phyloP scores from a whole-genome alignment of 1,139 yeast species.

The Debaryomycetaceae sp. region DNA sequence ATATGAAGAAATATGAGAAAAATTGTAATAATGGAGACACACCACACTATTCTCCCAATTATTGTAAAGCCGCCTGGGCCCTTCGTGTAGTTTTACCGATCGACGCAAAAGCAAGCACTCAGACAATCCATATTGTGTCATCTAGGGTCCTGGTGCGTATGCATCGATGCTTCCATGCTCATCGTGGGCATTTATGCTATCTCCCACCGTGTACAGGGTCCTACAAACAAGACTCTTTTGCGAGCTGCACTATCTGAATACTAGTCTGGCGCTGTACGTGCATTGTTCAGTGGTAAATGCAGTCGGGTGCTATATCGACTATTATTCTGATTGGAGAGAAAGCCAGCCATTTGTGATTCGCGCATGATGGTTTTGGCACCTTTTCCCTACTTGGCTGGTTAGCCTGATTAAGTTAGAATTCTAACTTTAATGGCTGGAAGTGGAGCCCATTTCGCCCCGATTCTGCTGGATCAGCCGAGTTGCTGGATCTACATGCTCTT shows the following conservation, averaged over 20 bases:
- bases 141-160: not conserved
- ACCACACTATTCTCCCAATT: no score
- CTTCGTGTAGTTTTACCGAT: no score
- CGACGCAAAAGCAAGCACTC: no score
- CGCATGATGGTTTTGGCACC: not conserved
- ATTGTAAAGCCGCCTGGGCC: no score
- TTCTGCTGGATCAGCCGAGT: constrained; percentile 7
- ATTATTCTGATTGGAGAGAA: not conserved
- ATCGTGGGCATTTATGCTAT: not conserved
- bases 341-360: not conserved
- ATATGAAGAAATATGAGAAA: not conserved
- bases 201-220: not conserved
- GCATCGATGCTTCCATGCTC: not conserved
- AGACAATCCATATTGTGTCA: not conserved
- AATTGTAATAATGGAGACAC: no score
- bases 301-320: not conserved
- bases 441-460: constrained; percentile 6
- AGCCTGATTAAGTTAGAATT: not conserved
- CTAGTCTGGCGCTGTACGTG: no score
- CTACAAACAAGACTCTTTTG: not conserved
- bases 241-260: not conserved
- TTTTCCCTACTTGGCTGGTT: not conserved
- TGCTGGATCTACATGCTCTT: constrained; percentile 1
- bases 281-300: no score
- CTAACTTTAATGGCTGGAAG: constrained; percentile 7